Evolutionary conservation across 768 basidiomycete genomes (phyloP), one percentile per base, ranked within the genome.

Genomic region (Hypholoma sublateritium): DNA sequence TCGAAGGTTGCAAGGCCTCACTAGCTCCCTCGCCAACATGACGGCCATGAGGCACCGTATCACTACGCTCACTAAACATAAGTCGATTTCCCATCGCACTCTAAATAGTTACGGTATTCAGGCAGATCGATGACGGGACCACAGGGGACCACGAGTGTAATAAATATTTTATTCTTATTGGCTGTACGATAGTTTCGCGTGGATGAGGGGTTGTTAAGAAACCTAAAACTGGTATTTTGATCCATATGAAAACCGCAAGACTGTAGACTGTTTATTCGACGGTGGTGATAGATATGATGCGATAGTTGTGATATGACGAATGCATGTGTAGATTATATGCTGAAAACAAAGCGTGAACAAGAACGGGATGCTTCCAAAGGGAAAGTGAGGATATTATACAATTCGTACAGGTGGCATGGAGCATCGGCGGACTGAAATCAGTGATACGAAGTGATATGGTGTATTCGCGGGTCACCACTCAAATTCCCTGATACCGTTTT

Each of bases 391-490:
- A 53, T 53, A 45, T 44, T 53, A 53, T 53, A 53, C 53, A 49
- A 49, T 49, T 48, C 55, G 24, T 56, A 48, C 55, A 56, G 28
- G 17, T 46, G 37, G 44, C 43, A 35, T 37, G 34, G 37, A 37
- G 53, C 32, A 44, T 44, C 39, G 53, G 42, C 22, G 22, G 36
- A 32, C 28, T 32, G 28, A 32, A 32, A 32, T 32, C 28, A 32
- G 28, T 32, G 28, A 32, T 32, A 32, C 28, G 28, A 9, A 32
- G 28, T 32, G 28, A 32, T 32, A 32, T 9, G 28, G 28, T 32
- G 28, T 32, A 32, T 32, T 32, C 28, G 5, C 28, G 28, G 28
- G 28, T 67, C 60, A 77, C 76, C 76, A 77, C 65, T 77, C 76
- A 47, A 77, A 77, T 64, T 77, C 76, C 53, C 76, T 77, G 51